These are phyloP conservation scores for Priceomyces fermenticarens DNA, from an alignment of 805 yeast species.

Conservation along the genomic window DNA sequence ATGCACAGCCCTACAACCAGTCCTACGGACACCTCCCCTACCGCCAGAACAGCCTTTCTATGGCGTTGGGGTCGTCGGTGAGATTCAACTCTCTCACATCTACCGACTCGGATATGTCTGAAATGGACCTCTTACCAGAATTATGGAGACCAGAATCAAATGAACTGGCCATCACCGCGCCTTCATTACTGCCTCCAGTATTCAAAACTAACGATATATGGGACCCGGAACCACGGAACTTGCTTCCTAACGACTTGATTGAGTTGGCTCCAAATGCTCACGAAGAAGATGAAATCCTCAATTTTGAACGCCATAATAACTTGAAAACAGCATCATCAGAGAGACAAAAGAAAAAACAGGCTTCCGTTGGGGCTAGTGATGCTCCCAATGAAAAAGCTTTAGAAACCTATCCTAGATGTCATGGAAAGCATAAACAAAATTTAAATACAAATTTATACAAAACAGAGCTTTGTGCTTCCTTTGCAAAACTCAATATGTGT, in stretches of 20 bases:
- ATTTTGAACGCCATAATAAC: constrained; percentile 9
- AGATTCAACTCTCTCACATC: constrained; percentile 3
- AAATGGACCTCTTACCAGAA: constrained; percentile 3
- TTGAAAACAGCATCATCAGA: not conserved
- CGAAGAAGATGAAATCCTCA: constrained; percentile 9
- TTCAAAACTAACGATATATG: constrained; percentile 1
- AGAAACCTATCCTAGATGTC: not conserved
- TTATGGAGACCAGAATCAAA: constrained; percentile 3
- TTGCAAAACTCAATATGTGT: constrained; percentile 62
- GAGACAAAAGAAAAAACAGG: not conserved
- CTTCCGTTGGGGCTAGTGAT: not conserved
- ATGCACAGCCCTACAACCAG: too few species aligned
- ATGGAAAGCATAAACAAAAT: constrained; percentile 11
- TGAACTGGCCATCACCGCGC: constrained; percentile 2
- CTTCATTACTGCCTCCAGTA: constrained; percentile 2
- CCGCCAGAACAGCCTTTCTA: too few species aligned
- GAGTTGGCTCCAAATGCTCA: not conserved
- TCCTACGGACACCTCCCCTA: too few species aligned
- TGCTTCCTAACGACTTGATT: constrained; percentile 1
- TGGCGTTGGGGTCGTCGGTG: not conserved
- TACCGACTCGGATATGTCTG: constrained; percentile 2
- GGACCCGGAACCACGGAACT: constrained; percentile 2
- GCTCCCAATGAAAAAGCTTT: not conserved
- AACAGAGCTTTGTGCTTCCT: constrained; percentile 86
- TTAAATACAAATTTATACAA: constrained; percentile 73